Base-by-base conservation (phyloP, 192 early-diverging fungal species). In the Coemansia sp. region DNA sequence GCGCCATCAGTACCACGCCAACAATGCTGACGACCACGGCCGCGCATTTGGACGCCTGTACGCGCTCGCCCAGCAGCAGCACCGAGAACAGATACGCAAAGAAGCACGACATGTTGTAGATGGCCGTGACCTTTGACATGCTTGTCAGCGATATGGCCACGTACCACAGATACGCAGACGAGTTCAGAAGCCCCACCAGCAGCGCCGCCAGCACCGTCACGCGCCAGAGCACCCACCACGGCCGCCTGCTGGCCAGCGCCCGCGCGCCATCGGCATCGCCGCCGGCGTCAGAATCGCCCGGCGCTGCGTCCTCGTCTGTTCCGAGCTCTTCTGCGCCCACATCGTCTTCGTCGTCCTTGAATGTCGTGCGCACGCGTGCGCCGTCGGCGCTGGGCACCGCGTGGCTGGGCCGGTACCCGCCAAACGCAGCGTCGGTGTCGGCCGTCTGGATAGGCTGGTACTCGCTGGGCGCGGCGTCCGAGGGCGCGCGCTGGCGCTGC, bases 31-130 rank as follows among this genome's bases (percentile, higher is more conserved):
- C 71, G 7, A 66, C 58, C 14, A 92, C 85, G 0, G 89, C 87
- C 5, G 79, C 16, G 11, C 89, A 71, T 61, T 94, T 94, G 22
- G 60, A 61, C 4, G 61, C 23, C 11, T 75, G 65, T 29, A 94
- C 69, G 21, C 73, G 77, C 54, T 94, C 92, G 35, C 82, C 77
- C 6, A 91, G 70, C 49, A 94, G 59, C 40, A 84, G 42, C 11
- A 91, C 68, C 9, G 92, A 92, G 56, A 94, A 90, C 16, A 89
- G 29, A 56, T 94, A 94, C 12, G 89, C 89, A 69, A 88, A 94
- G 60, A 94, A 92, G 58, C 88, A 91, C 19, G 84, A 81, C 21
- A 83, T 90, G 71, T 94, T 92, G 83, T 89, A 90, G 33, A 90
- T 88, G 8, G 89, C 92, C 1, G 88, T 92, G 35, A 92, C 68